Base-by-base conservation (phyloP, 2,329 filamentous ascomycete species). In the Knufia fluminis region DNA sequence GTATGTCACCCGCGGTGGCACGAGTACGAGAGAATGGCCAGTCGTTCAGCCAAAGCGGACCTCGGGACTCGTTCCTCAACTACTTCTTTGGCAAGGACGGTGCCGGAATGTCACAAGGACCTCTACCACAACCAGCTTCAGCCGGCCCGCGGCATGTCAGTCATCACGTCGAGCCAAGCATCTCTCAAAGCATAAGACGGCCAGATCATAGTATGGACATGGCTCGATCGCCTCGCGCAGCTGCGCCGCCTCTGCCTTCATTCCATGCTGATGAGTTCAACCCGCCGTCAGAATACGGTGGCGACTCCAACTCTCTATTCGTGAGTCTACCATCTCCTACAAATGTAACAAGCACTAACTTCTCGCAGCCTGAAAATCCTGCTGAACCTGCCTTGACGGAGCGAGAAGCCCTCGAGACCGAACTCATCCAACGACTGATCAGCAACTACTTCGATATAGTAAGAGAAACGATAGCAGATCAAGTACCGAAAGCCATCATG, bases 391-490 rank as follows among this genome's bases (percentile, higher is more conserved):
- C 87, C 49, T 79, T 98, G 61, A 96, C 90, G 1, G 92, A 98
- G 59, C 86, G 92, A 46, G 92, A 98, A 71, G 86, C 89, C 39
- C 86, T 98, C 73, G 92, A 98, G 71, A 97, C 92, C 8, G 92
- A 98, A 69, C 81, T 98, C 35, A 98, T 98, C 65, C 85, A 91
- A 41, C 86, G 90, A 41, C 79, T 98, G 50, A 98, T 98, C 66
- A 94, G 87, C 26, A 96, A 90, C 1, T 98, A 98, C 74, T 98
- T 98, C 75, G 94, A 95, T 67, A 98, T 98, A 62, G 92, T 98
- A 41, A 86, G 92, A 55, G 92, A 98, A 70, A 91, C 88, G n/a
- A 95, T 96, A 61, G 91, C 91, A 39, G 92, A 98, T 65, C 91
- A 97, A 70, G 92, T 98, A 9, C 92, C 92, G 58, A 98, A 98